Conservation (phyloP, 805 yeast species). For the Ogataea minuta region DNA sequence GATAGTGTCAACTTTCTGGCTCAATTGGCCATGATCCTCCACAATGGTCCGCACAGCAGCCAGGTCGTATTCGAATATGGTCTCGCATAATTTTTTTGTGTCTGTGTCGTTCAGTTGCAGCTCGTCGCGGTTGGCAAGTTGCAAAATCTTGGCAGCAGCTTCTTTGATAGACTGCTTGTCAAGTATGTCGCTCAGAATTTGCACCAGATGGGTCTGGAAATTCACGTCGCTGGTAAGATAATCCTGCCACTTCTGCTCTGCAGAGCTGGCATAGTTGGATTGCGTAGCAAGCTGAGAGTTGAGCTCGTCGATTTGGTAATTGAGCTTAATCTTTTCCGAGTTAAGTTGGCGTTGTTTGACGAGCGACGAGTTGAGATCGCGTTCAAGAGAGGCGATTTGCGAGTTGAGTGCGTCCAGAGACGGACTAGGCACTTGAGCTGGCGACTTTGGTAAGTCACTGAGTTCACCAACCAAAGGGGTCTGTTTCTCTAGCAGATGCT, state of each 20-base stretch:
- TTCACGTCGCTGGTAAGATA: conserved; percentile 36
- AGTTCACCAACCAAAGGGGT: too few species aligned
- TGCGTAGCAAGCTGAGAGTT: conserved; percentile 29
- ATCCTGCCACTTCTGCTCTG: conserved; percentile 12
- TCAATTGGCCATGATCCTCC: conserved; percentile 45
- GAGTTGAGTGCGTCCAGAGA: conserved; percentile 4
- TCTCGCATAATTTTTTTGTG: conserved; percentile 35
- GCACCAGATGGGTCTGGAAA: conserved; percentile 49
- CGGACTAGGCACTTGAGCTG: background rate
- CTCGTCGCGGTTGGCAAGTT: conserved; percentile 34
- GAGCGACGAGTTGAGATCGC: conserved; percentile 15
- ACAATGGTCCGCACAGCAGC: conserved; percentile 60
- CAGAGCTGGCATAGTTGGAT: conserved; percentile 23
- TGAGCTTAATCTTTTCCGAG: conserved; percentile 28
- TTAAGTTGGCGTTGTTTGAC: conserved; percentile 16
- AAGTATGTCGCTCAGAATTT: conserved; percentile 50
- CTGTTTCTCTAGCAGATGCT: too few species aligned
- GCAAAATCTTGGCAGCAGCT: conserved; percentile 50
- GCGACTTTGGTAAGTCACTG: background rate
- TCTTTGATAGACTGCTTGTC: conserved; percentile 60
- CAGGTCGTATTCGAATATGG: conserved; percentile 46
- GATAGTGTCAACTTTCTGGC: conserved; percentile 8
- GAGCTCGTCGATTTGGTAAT: conserved; percentile 40
- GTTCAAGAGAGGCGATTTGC: conserved; percentile 5
- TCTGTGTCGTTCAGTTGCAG: conserved; percentile 25